Conservation (phyloP, 2,329 filamentous ascomycete genomes). For the Trichophyton simii region DNA sequence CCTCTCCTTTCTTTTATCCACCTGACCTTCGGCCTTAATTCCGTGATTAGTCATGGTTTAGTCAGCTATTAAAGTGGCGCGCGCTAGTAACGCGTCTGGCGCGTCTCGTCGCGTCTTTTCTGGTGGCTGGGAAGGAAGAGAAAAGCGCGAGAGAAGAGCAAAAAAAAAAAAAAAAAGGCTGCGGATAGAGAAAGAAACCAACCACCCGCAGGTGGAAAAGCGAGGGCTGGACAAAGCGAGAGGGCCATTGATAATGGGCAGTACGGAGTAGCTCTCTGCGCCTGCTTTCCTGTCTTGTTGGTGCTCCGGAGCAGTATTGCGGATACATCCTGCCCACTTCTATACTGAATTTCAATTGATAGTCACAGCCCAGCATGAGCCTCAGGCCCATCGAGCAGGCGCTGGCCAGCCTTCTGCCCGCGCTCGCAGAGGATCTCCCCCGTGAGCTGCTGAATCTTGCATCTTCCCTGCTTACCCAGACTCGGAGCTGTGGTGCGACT, state of each 20-base stretch:
- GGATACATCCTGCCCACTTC: background rate
- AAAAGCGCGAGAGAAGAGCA: no score
- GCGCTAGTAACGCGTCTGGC: background rate
- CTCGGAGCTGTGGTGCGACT: constrained; percentile 60
- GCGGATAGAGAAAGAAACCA: background rate
- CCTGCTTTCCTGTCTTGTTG: background rate
- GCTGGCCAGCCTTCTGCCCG: constrained; percentile 61
- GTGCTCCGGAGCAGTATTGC: background rate
- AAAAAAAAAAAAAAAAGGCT: no score
- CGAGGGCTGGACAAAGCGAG: background rate
- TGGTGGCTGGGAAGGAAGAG: background rate
- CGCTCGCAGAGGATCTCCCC: constrained; percentile 55
- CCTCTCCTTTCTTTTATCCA: no score
- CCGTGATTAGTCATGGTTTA: background rate
- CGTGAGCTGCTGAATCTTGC: constrained; percentile 59
- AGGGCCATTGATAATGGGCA: background rate
- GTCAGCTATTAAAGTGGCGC: background rate
- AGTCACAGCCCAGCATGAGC: constrained; percentile 42
- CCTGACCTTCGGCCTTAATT: background rate
- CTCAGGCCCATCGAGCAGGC: constrained; percentile 60
- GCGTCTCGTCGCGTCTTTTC: background rate
- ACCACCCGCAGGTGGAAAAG: background rate
- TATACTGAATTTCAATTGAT: background rate
- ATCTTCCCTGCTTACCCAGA: constrained; percentile 64
- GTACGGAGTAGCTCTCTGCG: background rate